A percentile compares a stretch with the other conserved stretches of the same genome.
Evolutionary conservation across 441 rosid species (phyloP).

Genomic region (Brassica balearica): DNA sequence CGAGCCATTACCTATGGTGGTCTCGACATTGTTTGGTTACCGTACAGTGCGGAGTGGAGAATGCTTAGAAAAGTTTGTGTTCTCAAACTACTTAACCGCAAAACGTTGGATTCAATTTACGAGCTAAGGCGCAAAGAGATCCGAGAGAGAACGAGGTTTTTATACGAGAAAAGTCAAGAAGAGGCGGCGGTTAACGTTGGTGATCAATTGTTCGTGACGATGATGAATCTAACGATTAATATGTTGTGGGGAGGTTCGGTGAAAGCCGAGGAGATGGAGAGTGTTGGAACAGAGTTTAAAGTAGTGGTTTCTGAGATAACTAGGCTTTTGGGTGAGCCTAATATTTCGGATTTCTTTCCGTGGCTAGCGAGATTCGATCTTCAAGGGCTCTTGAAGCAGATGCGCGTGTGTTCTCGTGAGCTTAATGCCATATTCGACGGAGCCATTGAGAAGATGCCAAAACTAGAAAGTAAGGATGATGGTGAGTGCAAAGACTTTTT

Average conservation of each 20-base stretch:
- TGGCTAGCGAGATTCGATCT: constrained; percentile 52
- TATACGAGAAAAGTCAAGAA: background rate
- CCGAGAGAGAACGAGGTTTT: constrained; percentile 39
- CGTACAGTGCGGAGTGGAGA: constrained; percentile 65
- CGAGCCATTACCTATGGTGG: constrained; percentile 47
- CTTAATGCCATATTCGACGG: constrained; percentile 51
- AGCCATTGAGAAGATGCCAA: constrained; percentile 47
- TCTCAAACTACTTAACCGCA: constrained; percentile 55
- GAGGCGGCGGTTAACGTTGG: background rate
- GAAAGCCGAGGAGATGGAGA: constrained; percentile 45
- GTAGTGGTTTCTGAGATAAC: constrained; percentile 52
- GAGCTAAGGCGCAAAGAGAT: constrained; percentile 51
- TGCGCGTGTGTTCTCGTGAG: constrained; percentile 18
- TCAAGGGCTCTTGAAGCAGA: constrained; percentile 52
- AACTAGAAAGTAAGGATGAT: constrained; percentile 37
- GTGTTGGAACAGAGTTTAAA: constrained; percentile 48
- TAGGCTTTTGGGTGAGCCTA: constrained; percentile 56
- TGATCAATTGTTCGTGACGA: background rate
- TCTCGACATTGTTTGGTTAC: constrained; percentile 43
- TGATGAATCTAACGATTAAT: constrained; percentile 4
- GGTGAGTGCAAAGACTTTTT: constrained; percentile 51
- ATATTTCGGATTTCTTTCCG: constrained; percentile 44
- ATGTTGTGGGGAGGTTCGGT: constrained; percentile 65
- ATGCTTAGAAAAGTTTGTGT: constrained; percentile 58
- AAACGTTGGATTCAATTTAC: constrained; percentile 55